A percentile compares a stretch with the other conserved stretches of the same genome.
These are phyloP conservation scores for Wickerhamomyces rabaulensis DNA, from an alignment of 805 yeast species.

Conservation along the genomic window DNA sequence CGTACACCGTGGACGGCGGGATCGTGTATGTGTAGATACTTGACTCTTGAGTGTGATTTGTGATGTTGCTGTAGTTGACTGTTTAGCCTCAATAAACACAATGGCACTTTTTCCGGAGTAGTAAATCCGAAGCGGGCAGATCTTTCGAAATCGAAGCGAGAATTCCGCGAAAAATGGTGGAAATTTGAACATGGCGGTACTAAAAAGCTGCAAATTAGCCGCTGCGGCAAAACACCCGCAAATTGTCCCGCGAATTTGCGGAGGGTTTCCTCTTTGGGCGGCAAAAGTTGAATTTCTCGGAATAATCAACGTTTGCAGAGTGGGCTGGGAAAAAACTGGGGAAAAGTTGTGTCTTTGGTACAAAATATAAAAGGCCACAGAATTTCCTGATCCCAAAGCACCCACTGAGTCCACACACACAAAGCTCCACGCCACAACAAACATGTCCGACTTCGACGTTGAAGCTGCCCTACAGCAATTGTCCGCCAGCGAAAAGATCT, in stretches of 20 bases:
- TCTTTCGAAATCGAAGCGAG: too few relatives aligned
- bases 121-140: too few relatives aligned
- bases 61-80: too few relatives aligned
- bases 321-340: background rate
- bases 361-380: too few relatives aligned
- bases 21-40: conserved; percentile 10
- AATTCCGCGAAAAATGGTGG: too few relatives aligned
- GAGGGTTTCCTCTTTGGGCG: background rate
- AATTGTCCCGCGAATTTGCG: background rate
- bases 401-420: too few relatives aligned
- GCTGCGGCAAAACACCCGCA: background rate
- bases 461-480: conserved; percentile 13
- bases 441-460: conserved; percentile 11
- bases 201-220: background rate
- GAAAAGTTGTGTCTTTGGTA: background rate
- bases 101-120: background rate
- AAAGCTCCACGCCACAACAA: too few relatives aligned
- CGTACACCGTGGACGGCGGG: conserved; percentile 34
- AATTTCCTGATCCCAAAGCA: background rate
- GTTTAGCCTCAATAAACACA: background rate
- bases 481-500: conserved; percentile 13
- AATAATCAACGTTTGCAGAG: background rate
- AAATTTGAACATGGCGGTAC: too few relatives aligned
- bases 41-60: too few relatives aligned
- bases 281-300: background rate